Evolutionary conservation across 1,284 basidiomycete genomes (phyloP), one percentile per base, ranked within the genome.

Genomic region (Apiotrichum siamense): DNA sequence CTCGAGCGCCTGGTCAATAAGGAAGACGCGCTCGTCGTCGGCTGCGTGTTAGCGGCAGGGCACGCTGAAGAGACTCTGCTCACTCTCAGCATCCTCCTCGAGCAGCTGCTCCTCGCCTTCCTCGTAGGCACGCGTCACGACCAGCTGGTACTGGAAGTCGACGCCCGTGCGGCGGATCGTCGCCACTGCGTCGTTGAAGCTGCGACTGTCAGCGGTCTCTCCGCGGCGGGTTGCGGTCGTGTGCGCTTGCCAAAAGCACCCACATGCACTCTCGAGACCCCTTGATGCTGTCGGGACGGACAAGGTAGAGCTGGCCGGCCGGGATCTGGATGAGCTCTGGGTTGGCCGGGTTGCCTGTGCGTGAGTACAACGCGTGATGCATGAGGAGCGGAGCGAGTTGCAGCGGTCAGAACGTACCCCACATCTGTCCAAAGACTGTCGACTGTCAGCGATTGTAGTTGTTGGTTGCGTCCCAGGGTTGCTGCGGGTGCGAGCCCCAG

Each of bases 261-360:
- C 69, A 94, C 91, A 98, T 96, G 89, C 96, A 98, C 79, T 97
- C 94, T 63, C 92, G 79, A 12, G 87, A 87, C 35, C 89, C 87
- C 61, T 94, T 86, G 62, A 96, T 85, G 61, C 86, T 87, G 54
- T 88, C 89, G 35, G 90, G 87, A 43, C 94, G 83, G 50, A 94
- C 84, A 54, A 97, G 84, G 75, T 87, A 94, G 26, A 98, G 81
- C 66, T 92, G 85, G 3, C 94, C 96, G 57, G 86, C 85, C 15
- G 89, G 87, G 50, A 97, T 88, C 77, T 96, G 94, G 46, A 96
- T 90, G 45, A 99, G 81, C 73, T 96, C 92, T 18, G 89, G 83
- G 49, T 89, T 88, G 73, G 91, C 88, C 18, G 76, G 73, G 50
- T 76, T 75, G 23, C 75, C 75, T 76, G 50, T 10, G 20, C 2